Evolutionary conservation across 768 basidiomycete species (phyloP), one percentile per base, ranked within the genome.

Genomic region (Mycena polygramma): DNA sequence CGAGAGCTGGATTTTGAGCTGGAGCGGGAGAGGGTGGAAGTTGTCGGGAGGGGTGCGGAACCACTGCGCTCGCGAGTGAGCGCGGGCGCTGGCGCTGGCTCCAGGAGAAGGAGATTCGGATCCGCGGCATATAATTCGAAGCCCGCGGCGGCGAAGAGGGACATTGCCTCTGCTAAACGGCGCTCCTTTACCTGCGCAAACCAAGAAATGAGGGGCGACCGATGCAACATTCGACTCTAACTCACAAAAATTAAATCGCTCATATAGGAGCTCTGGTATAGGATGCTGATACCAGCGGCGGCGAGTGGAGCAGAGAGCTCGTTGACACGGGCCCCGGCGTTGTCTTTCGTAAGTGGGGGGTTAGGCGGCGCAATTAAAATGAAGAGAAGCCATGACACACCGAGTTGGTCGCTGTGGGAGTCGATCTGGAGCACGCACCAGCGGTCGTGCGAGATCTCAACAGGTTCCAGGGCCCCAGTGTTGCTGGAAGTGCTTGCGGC

Each of bases 351-450:
- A 49, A n/a, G 54, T 30, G 30, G 59, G 71, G 39, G 66, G 73
- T 73, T 55, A 48, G 45, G 54, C 63, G 62, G 70, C 46, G 51
- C 68, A 64, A 36, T 39, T 15, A 48, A 70, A 70, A 69, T 36
- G 1, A 46, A 30, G 37, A 61, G 41, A 57, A 59, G 36, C 24
- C 55, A 57, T 48, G 60, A 81, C 85, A 61, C 66, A 91, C 92
- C 91, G 46, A 91, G 83, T 68, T 87, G 86, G 77, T 93, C 89
- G 35, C 87, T 91, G 78, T 94, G 93, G 0, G 92, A 92, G 78
- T 94, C 93, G 63, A 95, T 91, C 79, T 94, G 93, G 37, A 95
- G 84, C 24, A 93, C 93, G 73, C 86, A 89, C 93, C 93, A 95
- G 68, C 85, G 85, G 69, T 94, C 92, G 70, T 86, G 88, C 0